Percentiles rank a stretch among this genome's conserved stretches.
Evolutionary conservation across 2,329 filamentous ascomycete genomes (phyloP).

Genomic region (Arachnomyces sp.): DNA sequence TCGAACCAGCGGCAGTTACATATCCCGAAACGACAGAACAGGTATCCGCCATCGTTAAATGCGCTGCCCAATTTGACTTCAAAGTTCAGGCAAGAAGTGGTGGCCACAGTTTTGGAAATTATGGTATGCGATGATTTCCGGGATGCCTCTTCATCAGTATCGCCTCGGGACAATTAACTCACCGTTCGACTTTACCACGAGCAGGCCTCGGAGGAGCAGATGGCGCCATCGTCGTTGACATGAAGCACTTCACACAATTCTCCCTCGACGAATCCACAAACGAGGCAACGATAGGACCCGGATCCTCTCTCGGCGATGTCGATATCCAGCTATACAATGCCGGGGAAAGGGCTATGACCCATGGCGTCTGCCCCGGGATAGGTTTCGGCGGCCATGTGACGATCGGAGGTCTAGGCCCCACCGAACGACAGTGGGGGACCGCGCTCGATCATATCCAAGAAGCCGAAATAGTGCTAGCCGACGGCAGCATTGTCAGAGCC

Average conservation of each 20-base stretch:
- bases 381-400: conserved; percentile 34
- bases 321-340: conserved; percentile 22
- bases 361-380: conserved; percentile 31
- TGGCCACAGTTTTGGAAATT: conserved; percentile 49
- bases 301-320: conserved; percentile 26
- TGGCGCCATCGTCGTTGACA: conserved; percentile 20
- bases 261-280: conserved; percentile 23
- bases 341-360: conserved; percentile 28
- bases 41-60: too few relatives aligned
- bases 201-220: conserved; percentile 27
- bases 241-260: conserved; percentile 25
- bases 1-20: too few relatives aligned
- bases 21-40: too few relatives aligned
- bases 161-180: too few relatives aligned
- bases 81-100: too few relatives aligned
- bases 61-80: too few relatives aligned
- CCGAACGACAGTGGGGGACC: conserved; percentile 44
- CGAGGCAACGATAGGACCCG: conserved; percentile 29
- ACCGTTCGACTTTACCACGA: conserved; percentile 1
- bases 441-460: conserved; percentile 43
- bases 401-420: conserved; percentile 32
- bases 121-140: conserved; percentile 24
- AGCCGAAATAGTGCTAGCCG: conserved; percentile 41
- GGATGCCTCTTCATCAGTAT: neutral
- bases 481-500: conserved; percentile 25